Base-by-base conservation (phyloP, 345 rosid genomes). In the Diplotaxis tenuifolia region DNA sequence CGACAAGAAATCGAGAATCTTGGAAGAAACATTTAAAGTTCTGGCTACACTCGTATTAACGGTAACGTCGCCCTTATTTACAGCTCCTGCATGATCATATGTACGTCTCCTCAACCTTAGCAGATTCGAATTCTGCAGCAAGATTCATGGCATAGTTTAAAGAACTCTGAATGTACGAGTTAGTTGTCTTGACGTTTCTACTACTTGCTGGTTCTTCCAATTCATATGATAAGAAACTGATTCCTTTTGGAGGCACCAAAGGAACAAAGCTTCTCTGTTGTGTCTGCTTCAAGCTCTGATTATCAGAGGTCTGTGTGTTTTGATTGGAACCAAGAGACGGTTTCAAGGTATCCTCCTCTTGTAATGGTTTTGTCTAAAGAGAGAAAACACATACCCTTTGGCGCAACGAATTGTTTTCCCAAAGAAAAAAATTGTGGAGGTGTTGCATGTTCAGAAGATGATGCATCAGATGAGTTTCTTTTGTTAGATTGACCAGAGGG, bases 51-150 rank as follows among this genome's bases (percentile, higher is more conserved):
- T 40, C 28, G 29, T 59, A 27, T 9, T 50, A 27, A 62, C 66
- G 5, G 58, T 68, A 57, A 21, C 52, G 45, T 78, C 73, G 23
- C 63, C 65, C 58, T 69, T 65, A 49, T 65, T 65, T 40, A 70
- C 66, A 15, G 70, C 56, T 67, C 59, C 47, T 42, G 12, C 32
- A 7, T 31, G 34, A 71, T 68, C 66, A 50, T 58, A 58, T 6
- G 56, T 29, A 52, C 83, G 16, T 34, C 52, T 73, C 70, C 70
- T 54, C 81, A 73, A 42, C 75, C 74, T 79, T 84, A 53, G 75
- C 82, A n/a, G 85, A 76, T 67, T 87, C 90, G 1, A 83, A 72
- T 82, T 81, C 88, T 16, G 88, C 83, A 3, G 87, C 91, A 77
- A 84, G 82, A 59, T 86, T 87, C 19, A 86, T 77, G 4, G 93